Evolutionary conservation across 305 asterid species (phyloP).

Genomic region (Fraxinus angustifolia): DNA sequence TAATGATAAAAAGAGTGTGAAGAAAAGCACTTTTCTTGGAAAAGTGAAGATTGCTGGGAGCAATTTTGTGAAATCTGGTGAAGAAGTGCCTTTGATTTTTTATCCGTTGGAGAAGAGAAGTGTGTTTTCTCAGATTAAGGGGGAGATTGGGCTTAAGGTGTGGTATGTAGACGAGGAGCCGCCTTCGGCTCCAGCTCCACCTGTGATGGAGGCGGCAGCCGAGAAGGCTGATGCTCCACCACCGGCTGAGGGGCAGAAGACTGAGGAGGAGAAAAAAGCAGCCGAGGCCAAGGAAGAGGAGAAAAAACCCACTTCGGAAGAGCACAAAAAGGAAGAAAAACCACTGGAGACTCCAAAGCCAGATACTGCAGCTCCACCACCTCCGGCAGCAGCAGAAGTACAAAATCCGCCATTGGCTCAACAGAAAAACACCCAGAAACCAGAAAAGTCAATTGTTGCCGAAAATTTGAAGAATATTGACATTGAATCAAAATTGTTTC

Average conservation of each 20-base stretch:
- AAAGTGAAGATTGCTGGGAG: conserved; percentile 71
- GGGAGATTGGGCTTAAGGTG: conserved; percentile 73
- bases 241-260: conserved; percentile 17
- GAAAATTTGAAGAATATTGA: conserved; percentile 36
- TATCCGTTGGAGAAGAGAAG: conserved; percentile 87
- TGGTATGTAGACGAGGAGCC: conserved; percentile 57
- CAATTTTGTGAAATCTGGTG: conserved; percentile 51
- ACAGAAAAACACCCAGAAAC: conserved; percentile 32
- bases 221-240: conserved; percentile 17
- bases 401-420: conserved; percentile 53
- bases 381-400: conserved; percentile 27
- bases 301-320: conserved; percentile 24
- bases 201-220: conserved; percentile 30
- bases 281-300: conserved; percentile 31
- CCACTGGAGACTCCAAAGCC: conserved; percentile 41
- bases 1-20: conserved; percentile 69
- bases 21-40: conserved; percentile 69
- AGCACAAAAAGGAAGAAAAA: conserved; percentile 34
- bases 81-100: conserved; percentile 60
- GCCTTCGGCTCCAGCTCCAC: conserved; percentile 39
- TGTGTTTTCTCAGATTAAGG: conserved; percentile 85
- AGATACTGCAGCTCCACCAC: conserved; percentile 26
- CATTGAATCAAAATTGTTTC: conserved; percentile 45
- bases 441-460: conserved; percentile 17
- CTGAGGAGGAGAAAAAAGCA: conserved; percentile 17